Evolutionary conservation across 352 stramenopile genomes (phyloP).

Genomic region (Pythium utonaiense): DNA sequence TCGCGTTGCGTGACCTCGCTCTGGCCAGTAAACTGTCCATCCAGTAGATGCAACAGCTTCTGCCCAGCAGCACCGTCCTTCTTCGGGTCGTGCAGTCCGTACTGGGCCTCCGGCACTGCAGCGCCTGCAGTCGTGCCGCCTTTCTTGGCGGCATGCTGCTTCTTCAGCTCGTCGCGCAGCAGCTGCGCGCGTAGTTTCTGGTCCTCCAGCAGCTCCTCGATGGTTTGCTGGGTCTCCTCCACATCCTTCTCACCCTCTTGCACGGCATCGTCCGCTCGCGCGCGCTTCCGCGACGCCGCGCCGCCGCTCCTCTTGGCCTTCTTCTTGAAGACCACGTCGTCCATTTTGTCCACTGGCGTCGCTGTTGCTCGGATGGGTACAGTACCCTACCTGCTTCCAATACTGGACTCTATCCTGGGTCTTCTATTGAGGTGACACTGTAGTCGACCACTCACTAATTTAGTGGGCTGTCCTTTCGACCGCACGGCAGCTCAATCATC

Average conservation of each 20-base stretch:
- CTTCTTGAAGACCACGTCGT: constrained; percentile 60
- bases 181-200: constrained; percentile 53
- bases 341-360: constrained; percentile 12
- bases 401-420: not conserved
- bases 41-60: constrained; percentile 70
- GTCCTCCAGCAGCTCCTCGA: constrained; percentile 71
- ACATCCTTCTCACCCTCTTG: constrained; percentile 9
- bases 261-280: constrained; percentile 24
- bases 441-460: not conserved
- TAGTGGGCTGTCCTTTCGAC: not conserved
- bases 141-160: constrained; percentile 12
- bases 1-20: constrained; percentile 55
- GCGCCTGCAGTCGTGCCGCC: constrained; percentile 8
- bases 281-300: constrained; percentile 32
- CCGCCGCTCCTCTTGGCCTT: constrained; percentile 30
- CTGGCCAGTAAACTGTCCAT: constrained; percentile 80
- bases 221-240: constrained; percentile 39
- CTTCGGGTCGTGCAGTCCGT: constrained; percentile 73
- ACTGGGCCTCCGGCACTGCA: constrained; percentile 25
- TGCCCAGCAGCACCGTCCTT: constrained; percentile 60
- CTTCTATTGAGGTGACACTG: not conserved
- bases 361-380: not conserved
- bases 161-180: constrained; percentile 31
- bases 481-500: constrained; percentile 1
- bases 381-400: not conserved